Base-by-base conservation (phyloP, 768 basidiomycete species). In the Panellus pusillus region DNA sequence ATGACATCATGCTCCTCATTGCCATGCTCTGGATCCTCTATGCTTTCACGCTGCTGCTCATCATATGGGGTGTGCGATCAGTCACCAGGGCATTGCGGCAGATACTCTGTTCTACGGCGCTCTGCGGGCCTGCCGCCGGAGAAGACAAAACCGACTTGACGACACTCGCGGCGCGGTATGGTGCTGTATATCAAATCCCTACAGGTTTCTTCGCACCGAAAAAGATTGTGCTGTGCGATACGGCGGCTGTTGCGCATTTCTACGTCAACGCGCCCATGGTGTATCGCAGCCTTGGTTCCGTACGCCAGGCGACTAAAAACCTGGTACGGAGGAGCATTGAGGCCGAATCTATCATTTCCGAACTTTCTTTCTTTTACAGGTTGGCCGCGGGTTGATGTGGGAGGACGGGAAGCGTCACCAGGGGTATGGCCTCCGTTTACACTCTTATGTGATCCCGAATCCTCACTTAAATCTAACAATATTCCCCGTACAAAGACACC, bases 1-100 rank as follows among this genome's bases (percentile, higher is more conserved):
- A n/a, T 3, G 50, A 56, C 41, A 54, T 54, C 18, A 31, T 60
- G 15, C 50, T 60, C 19, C 43, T 60, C 19, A 51, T 60, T 40
- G 53, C 58, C 43, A 56, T 50, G 14, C 47, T 60, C 13, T 60
- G 58, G 58, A 28, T 56, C 29, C 50, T 60, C 27, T 60, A 56
- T 35, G 46, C 47, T 38, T 8, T 60, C 28, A 42, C 41, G 5
- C 47, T 60, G 6, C 39, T 60, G 41, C 8, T 53, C 14, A 4
- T 56, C n/a, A 9, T 55, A 36, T 55, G 47, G 47, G 31, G 38
- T 27, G 39, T 20, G 3, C 4, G 41, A 15, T 9, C 17, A 6
- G 41, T 19, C 15, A 28, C 20, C 2, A 32, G 44, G 4, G 47
- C 47, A 2, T n/a, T 56, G 32, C 58, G 54, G 19, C 44, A 38